These are phyloP conservation scores for Aspergillus leporis DNA, from an alignment of 495 filamentous ascomycete species.

Conservation along the genomic window DNA sequence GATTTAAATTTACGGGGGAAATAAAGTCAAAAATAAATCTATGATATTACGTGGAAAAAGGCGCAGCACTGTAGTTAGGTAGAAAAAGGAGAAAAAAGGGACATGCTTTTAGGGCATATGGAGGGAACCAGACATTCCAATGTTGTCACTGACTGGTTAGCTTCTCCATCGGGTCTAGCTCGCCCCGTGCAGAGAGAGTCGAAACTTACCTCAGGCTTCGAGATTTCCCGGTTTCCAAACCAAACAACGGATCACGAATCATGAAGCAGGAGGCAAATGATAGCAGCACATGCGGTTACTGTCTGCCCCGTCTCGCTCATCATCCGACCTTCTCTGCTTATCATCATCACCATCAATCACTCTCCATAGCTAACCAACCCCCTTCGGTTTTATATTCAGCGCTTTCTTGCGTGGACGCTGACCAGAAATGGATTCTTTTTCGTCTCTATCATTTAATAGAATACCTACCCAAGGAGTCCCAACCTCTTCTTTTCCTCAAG, in stretches of 20 bases:
- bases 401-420: not conserved
- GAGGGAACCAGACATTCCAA: not conserved
- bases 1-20: not conserved
- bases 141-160: not conserved
- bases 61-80: not conserved
- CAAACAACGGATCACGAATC: conserved; percentile 5
- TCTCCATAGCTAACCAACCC: not conserved
- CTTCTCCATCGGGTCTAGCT: not conserved
- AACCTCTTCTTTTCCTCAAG: not conserved
- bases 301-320: not conserved
- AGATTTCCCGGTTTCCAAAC: conserved; percentile 5
- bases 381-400: not conserved
- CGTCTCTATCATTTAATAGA: not conserved
- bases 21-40: not conserved
- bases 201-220: not conserved
- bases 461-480: not conserved
- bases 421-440: conserved; percentile 1
- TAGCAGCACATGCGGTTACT: not conserved
- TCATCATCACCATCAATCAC: not conserved
- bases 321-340: conserved; percentile 3
- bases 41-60: not conserved
- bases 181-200: conserved; percentile 2
- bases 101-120: not conserved
- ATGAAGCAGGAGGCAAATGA: not conserved
- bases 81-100: not conserved